Percentiles rank a stretch among this genome's conserved stretches.
phyloP scores from a whole-genome alignment of 257 asterid species.

The Agastache rugosa region DNA sequence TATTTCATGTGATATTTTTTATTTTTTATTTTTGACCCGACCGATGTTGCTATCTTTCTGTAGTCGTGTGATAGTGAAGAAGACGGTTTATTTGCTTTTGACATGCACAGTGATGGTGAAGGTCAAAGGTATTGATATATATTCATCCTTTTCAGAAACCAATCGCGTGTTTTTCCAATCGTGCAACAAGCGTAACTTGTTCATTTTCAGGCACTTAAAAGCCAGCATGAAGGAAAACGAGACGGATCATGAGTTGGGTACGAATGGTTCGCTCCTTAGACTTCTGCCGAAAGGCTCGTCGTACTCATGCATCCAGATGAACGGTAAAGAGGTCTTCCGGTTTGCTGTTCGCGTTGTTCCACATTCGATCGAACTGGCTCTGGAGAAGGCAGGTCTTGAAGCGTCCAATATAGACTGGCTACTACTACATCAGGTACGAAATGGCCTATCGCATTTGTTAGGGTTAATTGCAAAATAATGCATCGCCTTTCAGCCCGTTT shows the following conservation, averaged over 20 bases:
- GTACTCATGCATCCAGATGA: constrained; percentile 90
- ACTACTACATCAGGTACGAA: constrained; percentile 92
- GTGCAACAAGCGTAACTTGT: constrained; percentile 13
- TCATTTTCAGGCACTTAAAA: constrained; percentile 61
- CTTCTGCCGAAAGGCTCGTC: constrained; percentile 64
- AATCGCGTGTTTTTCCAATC: constrained; percentile 19
- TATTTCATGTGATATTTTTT: not conserved
- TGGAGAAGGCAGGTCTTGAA: constrained; percentile 79
- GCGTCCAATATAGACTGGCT: constrained; percentile 85
- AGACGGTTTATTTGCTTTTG: constrained; percentile 76
- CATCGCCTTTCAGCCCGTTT: too few relatives aligned
- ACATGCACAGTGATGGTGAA: constrained; percentile 86
- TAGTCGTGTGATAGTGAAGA: constrained; percentile 82
- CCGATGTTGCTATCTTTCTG: constrained; percentile 19
- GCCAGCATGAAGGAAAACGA: constrained; percentile 66
- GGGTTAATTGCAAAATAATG: too few relatives aligned
- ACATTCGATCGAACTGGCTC: constrained; percentile 79
- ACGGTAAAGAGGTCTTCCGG: constrained; percentile 98
- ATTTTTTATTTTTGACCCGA: not conserved
- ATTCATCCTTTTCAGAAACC: not conserved
- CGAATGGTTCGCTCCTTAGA: constrained; percentile 73
- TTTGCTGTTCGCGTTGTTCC: constrained; percentile 95
- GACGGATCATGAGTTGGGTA: constrained; percentile 48
- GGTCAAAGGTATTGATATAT: constrained; percentile 63
- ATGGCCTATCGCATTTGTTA: not conserved